Base-by-base conservation (phyloP, 306 rosid genomes). In the Phaseolus lunatus region DNA sequence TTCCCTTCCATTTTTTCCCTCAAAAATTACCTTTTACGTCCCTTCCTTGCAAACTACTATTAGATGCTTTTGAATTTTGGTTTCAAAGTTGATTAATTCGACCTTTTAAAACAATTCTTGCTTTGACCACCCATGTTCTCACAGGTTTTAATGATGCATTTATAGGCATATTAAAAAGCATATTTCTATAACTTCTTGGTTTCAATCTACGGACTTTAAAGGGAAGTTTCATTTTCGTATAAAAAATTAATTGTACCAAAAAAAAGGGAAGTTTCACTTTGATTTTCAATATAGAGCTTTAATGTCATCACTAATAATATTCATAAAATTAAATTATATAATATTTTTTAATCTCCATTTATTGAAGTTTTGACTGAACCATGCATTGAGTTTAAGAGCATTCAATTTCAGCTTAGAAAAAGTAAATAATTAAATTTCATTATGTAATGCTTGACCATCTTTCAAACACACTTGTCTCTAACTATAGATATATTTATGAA, bases 1-100 rank as follows among this genome's bases (percentile, higher is more conserved):
- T 49, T 76, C 23, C 59, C 29, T 70, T 24, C 54, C 45, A 77
- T 20, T 41, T 62, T 70, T 20, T 24, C 2, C 11, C 33, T 6
- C 7, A 8, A 6, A 37, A 74, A 35, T 74, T 54, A 48, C 77
- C 41, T 67, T 73, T 10, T 16, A 75, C 69, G 23, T 54, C 73
- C 33, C 29, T 66, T 29, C 24, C 12, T 39, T 12, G 16, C 33
- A 35, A 27, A 26, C 56, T 45, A 39, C 57, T 8, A 50, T 24
- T 5, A 14, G 52, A 53, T 53, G 49, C 16, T 15, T 80, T 63
- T 72, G 59, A 52, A 64, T 64, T n/a, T 53, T 65, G 14, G 22
- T 64, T 80, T 80, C 62, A 73, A 80, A 39, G 15, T 73, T 70
- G 78, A 79, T 72, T 6, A 62, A 33, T 7, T 70, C 29, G 3